Base-by-base conservation (phyloP, 805 yeast species). In the Lipomyces oligophaga region DNA sequence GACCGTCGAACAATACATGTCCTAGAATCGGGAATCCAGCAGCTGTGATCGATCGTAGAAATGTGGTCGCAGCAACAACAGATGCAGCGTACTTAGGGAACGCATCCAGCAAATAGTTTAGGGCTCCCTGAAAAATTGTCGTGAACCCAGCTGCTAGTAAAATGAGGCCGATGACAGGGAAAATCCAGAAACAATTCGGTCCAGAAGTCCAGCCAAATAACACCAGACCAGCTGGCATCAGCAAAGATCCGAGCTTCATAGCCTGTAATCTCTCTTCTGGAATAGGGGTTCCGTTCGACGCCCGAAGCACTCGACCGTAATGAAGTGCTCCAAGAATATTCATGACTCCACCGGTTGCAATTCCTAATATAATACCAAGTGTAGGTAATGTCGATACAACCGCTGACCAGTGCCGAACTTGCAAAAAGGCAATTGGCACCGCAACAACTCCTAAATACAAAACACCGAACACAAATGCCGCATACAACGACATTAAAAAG, bases 11-110 rank as follows among this genome's bases (percentile, higher is more conserved):
- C 76, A 80, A 70, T 48, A 71, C 75, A 27, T 66, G 61, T 2
- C 81, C 76, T 59, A 79, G 78, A 38, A 80, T 63, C 18, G 85
- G 85, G 70, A 80, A 79, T 1, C 71, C 74, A 26, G 79, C 81
- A 25, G 78, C 85, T 62, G 78, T 74, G 4, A 73, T 63, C 0
- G 83, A 78, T 60, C 85, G 70, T 40, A 76, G 60, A 46, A 80
- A 75, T 1, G 84, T 77, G 53, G 79, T 78, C 4, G 80, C 83
- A 3, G 85, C 83, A 45, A 79, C 68, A 2, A 83, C 82, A 11
- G 81, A 75, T 1, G 85, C 85, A 6, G 83, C 78, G 53, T 71
- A 75, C 36, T 70, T 63, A 28, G 78, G 69, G 58, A 77, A 79
- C 37, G 82, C 69, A 61, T 80, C 85, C 40, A 81, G 77, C 49